These are phyloP conservation scores for Aspergillus proliferans DNA, from an alignment of 2,329 filamentous ascomycete species.

Conservation along the genomic window DNA sequence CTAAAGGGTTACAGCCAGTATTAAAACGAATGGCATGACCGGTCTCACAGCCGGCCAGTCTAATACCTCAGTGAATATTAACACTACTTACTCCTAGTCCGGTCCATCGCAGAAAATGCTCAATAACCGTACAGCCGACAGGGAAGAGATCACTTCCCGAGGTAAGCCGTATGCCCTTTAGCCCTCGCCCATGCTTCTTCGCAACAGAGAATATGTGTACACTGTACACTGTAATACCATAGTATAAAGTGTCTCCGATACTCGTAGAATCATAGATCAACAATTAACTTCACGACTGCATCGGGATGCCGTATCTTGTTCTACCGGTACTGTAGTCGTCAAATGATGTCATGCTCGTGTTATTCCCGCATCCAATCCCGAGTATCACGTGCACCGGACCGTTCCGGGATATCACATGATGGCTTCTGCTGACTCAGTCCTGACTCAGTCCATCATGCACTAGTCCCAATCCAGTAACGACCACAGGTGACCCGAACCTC, in stretches of 20 bases:
- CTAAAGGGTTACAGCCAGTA: too few relatives aligned
- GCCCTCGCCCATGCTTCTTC: constrained; percentile 3
- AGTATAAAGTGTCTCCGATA: not conserved
- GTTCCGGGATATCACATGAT: constrained; percentile 19
- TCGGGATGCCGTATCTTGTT: not conserved
- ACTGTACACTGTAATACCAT: not conserved
- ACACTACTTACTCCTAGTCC: too few relatives aligned
- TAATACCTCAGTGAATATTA: too few relatives aligned
- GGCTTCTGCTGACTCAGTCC: constrained; percentile 2
- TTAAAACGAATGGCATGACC: too few relatives aligned
- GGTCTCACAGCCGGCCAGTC: too few relatives aligned
- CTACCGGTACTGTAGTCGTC: too few relatives aligned
- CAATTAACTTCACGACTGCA: too few relatives aligned
- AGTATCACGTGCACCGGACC: constrained; percentile 13
- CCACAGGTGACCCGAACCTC: not conserved
- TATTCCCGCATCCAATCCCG: not conserved
- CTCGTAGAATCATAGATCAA: not conserved
- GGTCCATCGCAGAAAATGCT: too few relatives aligned
- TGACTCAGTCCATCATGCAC: not conserved
- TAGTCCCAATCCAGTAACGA: constrained; percentile 7
- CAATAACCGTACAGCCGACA: constrained; percentile 15
- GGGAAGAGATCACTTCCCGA: constrained; percentile 18
- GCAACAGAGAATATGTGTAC: too few relatives aligned
- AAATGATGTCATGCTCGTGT: not conserved
- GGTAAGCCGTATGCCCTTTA: constrained; percentile 9